Conservation (phyloP, 2,329 filamentous ascomycete species). For the Fusarium secorum region DNA sequence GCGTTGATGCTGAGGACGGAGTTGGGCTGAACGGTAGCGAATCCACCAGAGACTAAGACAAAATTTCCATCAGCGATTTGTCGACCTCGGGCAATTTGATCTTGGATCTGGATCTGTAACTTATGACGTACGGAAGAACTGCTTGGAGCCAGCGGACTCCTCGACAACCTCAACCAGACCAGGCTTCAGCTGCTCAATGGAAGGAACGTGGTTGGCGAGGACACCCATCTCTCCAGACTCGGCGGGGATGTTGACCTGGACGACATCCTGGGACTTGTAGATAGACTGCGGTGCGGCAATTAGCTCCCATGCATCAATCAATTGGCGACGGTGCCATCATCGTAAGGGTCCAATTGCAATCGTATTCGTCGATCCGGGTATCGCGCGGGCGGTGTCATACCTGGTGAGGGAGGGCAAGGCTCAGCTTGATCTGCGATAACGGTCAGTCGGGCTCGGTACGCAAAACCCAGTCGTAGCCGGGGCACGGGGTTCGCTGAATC, state of each 20-base stretch:
- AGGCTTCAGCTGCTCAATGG: constrained; percentile 98
- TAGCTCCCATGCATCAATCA: constrained; percentile 51
- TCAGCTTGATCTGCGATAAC: constrained; percentile 83
- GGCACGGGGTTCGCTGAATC: constrained; percentile 36
- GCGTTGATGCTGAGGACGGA: constrained; percentile 97
- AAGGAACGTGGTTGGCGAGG: constrained; percentile 97
- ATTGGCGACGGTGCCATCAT: constrained; percentile 37
- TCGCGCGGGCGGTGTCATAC: constrained; percentile 64
- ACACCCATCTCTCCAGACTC: constrained; percentile 99
- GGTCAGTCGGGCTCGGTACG: constrained; percentile 38
- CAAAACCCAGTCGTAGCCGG: constrained; percentile 33
- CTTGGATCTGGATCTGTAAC: neutral
- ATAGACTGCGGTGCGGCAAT: constrained; percentile 69
- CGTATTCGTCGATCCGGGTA: constrained; percentile 32
- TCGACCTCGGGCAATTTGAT: neutral
- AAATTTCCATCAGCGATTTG: constrained; percentile 31
- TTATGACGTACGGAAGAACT: constrained; percentile 89
- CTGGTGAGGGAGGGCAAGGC: constrained; percentile 96
- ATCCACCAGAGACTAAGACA: constrained; percentile 87
- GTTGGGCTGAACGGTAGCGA: constrained; percentile 95
- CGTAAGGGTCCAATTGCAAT: constrained; percentile 42
- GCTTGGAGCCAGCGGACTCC: constrained; percentile 88
- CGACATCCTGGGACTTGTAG: constrained; percentile 73
- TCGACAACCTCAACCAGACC: constrained; percentile 95
- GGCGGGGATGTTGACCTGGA: constrained; percentile 98